Percentiles rank a stretch among this genome's conserved stretches.
phyloP scores from a whole-genome alignment of 2,329 filamentous ascomycete species.

The Alternaria tenuissima region DNA sequence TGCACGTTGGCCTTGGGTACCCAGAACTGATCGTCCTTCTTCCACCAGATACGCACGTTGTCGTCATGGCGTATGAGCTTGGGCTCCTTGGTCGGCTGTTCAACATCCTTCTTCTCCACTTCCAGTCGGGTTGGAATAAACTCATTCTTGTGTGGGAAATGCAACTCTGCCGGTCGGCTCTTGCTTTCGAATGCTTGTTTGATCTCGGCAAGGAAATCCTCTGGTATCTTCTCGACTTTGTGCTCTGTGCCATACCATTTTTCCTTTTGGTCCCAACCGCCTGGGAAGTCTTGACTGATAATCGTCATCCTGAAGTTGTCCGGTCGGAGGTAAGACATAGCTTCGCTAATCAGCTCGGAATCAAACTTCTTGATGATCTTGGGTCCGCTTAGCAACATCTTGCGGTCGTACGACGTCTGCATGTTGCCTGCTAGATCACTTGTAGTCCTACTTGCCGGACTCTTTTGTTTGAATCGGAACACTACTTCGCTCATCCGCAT shows the following conservation, averaged over 20 bases:
- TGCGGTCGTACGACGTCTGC: slow-evolving; percentile 87
- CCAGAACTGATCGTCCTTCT: slow-evolving; percentile 99
- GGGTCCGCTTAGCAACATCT: slow-evolving; percentile 85
- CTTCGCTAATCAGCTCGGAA: slow-evolving; percentile 75
- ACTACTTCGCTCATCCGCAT: slow-evolving; percentile 90
- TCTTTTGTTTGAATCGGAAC: slow-evolving; percentile 95
- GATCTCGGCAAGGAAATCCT: slow-evolving; percentile 76
- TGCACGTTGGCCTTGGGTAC: slow-evolving; percentile 92
- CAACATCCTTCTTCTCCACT: slow-evolving; percentile 92
- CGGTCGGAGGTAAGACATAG: slow-evolving; percentile 76
- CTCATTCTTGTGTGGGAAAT: slow-evolving; percentile 91
- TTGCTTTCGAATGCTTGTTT: slow-evolving; percentile 68
- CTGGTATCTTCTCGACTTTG: slow-evolving; percentile 79
- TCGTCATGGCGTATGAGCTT: slow-evolving; percentile 86
- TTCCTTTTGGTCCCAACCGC: slow-evolving; percentile 85
- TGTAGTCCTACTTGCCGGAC: slow-evolving; percentile 85
- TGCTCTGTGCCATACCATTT: slow-evolving; percentile 99
- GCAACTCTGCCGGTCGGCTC: slow-evolving; percentile 73
- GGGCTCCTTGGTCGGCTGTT: slow-evolving; percentile 75
- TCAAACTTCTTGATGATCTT: slow-evolving; percentile 82
- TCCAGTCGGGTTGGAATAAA: slow-evolving; percentile 94
- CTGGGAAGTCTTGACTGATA: slow-evolving; percentile 83
- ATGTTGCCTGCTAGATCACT: slow-evolving; percentile 85
- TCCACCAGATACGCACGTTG: slow-evolving; percentile 87
- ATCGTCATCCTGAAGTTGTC: slow-evolving; percentile 90